phyloP scores from a whole-genome alignment of 2,329 filamentous ascomycete genomes.

The Trichoderma semiorbis region DNA sequence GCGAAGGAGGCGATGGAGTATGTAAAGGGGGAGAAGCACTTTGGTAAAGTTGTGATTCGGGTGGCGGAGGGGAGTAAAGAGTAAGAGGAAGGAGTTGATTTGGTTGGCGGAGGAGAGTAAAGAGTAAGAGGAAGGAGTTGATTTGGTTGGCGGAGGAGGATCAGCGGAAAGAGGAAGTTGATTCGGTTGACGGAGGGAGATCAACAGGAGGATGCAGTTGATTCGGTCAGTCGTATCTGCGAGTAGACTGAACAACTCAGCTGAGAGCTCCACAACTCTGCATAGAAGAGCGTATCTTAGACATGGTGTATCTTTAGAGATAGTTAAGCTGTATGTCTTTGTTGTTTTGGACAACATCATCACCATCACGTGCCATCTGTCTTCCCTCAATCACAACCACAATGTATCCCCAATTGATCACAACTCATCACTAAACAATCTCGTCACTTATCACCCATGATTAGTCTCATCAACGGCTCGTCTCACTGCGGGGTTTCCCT shows the following conservation, averaged over 20 bases:
- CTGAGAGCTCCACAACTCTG: neutral
- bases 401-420: neutral
- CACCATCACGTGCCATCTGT: neutral
- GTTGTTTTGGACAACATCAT: neutral
- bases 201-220: too few relatives aligned
- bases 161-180: too few relatives aligned
- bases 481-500: neutral
- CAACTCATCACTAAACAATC: neutral
- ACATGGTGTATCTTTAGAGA: neutral
- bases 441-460: neutral
- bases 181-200: too few relatives aligned
- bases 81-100: neutral
- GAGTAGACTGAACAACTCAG: neutral
- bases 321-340: neutral
- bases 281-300: neutral
- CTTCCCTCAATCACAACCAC: neutral
- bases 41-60: conserved; percentile 55
- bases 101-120: too few relatives aligned
- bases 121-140: too few relatives aligned
- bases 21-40: conserved; percentile 50
- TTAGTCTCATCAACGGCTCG: neutral
- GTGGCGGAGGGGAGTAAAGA: conserved; percentile 28
- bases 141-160: too few relatives aligned
- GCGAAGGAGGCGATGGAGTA: conserved; percentile 50
- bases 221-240: neutral